Conservation (phyloP, 2,329 filamentous ascomycete genomes). For the Cadophora gregata region DNA sequence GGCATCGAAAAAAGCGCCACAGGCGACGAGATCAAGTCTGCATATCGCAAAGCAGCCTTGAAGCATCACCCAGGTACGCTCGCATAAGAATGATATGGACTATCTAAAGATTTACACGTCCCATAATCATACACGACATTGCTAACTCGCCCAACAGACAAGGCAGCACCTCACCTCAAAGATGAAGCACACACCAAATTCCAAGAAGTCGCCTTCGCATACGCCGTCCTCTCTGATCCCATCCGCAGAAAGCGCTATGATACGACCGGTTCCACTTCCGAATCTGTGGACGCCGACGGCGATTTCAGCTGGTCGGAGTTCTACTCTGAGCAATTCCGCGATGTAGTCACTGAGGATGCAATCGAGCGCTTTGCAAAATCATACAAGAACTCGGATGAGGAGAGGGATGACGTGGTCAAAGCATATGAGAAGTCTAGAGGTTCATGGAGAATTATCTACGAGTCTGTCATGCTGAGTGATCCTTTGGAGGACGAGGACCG, state of each 20-base stretch:
- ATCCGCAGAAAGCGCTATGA: conserved; percentile 86
- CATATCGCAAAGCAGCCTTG: conserved; percentile 90
- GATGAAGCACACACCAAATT: conserved; percentile 79
- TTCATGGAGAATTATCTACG: conserved; percentile 78
- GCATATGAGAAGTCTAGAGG: conserved; percentile 79
- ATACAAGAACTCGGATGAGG: conserved; percentile 88
- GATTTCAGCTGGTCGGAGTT: conserved; percentile 89
- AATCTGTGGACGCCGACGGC: conserved; percentile 78
- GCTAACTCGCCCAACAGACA: conserved; percentile 61
- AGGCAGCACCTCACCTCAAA: conserved; percentile 71
- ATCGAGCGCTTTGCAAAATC: conserved; percentile 77
- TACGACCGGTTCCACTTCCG: conserved; percentile 84
- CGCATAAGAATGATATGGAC: neutral
- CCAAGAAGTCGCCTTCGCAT: conserved; percentile 91
- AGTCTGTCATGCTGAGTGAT: conserved; percentile 85
- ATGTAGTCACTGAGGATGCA: conserved; percentile 74
- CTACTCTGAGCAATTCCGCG: conserved; percentile 83
- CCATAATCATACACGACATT: neutral
- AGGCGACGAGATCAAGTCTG: conserved; percentile 80
- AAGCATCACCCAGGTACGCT: conserved; percentile 80
- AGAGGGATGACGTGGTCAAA: conserved; percentile 75
- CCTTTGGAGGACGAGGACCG: conserved; percentile 84
- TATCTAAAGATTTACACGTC: neutral
- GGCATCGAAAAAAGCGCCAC: conserved; percentile 73
- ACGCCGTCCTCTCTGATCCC: conserved; percentile 87